Evolutionary conservation across 2,329 filamentous ascomycete genomes (phyloP), one percentile per base, ranked within the genome.

Genomic region (Ceratocystis variospora): DNA sequence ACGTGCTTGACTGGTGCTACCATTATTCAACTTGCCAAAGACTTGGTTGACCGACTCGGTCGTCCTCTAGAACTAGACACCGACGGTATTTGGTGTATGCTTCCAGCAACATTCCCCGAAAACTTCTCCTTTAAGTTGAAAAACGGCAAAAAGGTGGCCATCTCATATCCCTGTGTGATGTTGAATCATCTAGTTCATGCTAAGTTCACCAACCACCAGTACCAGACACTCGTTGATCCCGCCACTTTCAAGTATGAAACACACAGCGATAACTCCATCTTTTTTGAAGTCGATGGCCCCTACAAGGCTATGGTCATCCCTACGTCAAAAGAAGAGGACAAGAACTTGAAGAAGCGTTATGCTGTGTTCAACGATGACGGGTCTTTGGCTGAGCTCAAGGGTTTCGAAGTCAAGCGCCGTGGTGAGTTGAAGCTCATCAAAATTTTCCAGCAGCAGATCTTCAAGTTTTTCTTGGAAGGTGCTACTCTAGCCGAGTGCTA

Each of bases 341-440:
- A 97, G 80, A 99, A 99, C 76, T 80, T 99, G 82, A 99, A 99
- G 79, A 99, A 99, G 78, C 86, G 94, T 73, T 99, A 99, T 74
- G 94, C 95, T 50, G 94, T 99, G 3, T 99, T 99, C 83, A 99
- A 99, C 72, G 89, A 97, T 69, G 94, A 99, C 72, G 94, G 95
- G 48, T 96, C 87, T 75, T 80, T 99, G 64, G 94, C 94, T 15
- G 94, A 99, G 74, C 76, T 99, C 73, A 99, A 99, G 73, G 94
- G 94, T 5, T 99, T 99, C 73, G 94, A 99, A 73, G 87, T 99
- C 70, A 99, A 99, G 79, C 87, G 94, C 74, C 84, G 94, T 83
- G 94, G 94, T 80, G 94, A 99, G 77, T 79, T 99, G 71, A 99
- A 99, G 78, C 86, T 99, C 71, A 99, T 99, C 83, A 99, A 99